phyloP scores from a whole-genome alignment of 169 alveolate species.

The Theileria orientalis region DNA sequence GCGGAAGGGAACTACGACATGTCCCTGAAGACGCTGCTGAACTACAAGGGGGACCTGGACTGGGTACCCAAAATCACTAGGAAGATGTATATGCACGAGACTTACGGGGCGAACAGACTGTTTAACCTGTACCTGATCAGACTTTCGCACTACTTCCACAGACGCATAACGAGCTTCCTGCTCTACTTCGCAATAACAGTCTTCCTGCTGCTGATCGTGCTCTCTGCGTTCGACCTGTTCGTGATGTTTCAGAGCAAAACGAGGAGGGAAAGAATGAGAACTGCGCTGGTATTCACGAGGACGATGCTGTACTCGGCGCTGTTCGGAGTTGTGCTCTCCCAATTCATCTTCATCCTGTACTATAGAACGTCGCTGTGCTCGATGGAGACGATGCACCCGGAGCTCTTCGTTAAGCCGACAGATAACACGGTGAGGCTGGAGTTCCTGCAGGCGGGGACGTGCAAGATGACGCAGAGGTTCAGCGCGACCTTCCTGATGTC shows the following conservation, averaged over 20 bases:
- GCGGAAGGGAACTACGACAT: slow-evolving; percentile 5
- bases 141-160: slow-evolving; percentile 28
- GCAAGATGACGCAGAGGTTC: slow-evolving; percentile 21
- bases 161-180: slow-evolving; percentile 6
- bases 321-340: slow-evolving; percentile 7
- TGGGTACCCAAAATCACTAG: slow-evolving; percentile 33
- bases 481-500: slow-evolving; percentile 25
- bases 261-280: background rate
- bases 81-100: background rate
- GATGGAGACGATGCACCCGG: slow-evolving; percentile 40
- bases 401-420: background rate
- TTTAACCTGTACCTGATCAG: slow-evolving; percentile 38
- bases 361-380: slow-evolving; percentile 21
- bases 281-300: slow-evolving; percentile 1
- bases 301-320: background rate
- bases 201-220: slow-evolving; percentile 16
- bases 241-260: slow-evolving; percentile 11
- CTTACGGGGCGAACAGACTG: slow-evolving; percentile 23
- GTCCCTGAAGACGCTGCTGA: slow-evolving; percentile 18
- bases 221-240: slow-evolving; percentile 14
- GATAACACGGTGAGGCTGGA: background rate
- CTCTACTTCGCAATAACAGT: slow-evolving; percentile 13
- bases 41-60: background rate
- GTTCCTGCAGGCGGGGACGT: slow-evolving; percentile 18
- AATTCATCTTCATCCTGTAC: slow-evolving; percentile 26